Base-by-base conservation (phyloP, 2,329 filamentous ascomycete genomes). In the Trichoderma sp. region DNA sequence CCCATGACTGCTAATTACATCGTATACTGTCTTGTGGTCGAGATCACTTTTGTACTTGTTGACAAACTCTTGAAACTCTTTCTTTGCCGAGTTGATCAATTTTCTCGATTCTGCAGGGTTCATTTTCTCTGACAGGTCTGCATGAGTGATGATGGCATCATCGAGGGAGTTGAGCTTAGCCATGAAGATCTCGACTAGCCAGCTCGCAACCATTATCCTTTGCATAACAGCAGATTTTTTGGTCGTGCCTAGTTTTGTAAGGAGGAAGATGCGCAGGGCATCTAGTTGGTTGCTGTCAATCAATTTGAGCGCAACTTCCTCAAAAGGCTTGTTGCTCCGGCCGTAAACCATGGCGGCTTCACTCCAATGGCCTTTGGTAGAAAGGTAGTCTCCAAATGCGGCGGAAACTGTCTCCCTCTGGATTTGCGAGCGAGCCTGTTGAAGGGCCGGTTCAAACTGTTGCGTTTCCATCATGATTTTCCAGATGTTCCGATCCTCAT, bases 161-260 rank as follows among this genome's bases (percentile, higher is more conserved):
- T 99, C 96, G 4, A 99, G 86, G 3, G 93, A 92, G 79, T 99
- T 98, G 56, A 99, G 87, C 82, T 97, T 98, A 6, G 94, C 93
- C 94, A 99, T 99, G 81, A 95, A 99, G 2, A 98, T 88, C 81
- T 99, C 96, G 11, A 98, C 87, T 57, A 99, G 87, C 96, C 96
- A 99, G 75, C 92, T 95, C 2, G 95, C 93, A 75, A 98, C 91
- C 94, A 99, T 97, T 74, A 93, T 92, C 72, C 95, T 87, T 82
- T 99, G 96, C 95, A 99, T 99, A 34, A 91, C 85, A 1, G 91
- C 90, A 1, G 91, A 88, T 81, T 95, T 97, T 80, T 94, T 97
- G 78, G 94, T 91, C 0, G 89, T 91, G 8, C 88, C 87, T 36
- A 99, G 85, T 82, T 97, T 98, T 0, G 94, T 93, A 26, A 95